Conservation (phyloP, 2,329 filamentous ascomycete genomes). For the Fusarium piperis region DNA sequence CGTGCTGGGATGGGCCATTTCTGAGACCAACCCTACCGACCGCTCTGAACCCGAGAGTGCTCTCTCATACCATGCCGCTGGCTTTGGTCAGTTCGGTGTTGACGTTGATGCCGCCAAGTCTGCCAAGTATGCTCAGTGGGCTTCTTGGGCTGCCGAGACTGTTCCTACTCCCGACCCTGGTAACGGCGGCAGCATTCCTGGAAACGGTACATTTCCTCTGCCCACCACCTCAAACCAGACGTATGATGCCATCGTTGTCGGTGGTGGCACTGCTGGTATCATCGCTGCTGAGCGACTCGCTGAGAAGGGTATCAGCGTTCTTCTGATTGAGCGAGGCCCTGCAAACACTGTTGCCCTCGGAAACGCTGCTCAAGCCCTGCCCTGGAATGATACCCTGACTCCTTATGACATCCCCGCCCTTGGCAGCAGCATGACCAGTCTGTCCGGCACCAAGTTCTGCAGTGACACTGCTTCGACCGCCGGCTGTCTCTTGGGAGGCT, state of each 20-base stretch:
- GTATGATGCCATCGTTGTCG: conserved; percentile 42
- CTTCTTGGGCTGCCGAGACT: conserved; percentile 38
- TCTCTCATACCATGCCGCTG: conserved; percentile 52
- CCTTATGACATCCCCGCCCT: conserved; percentile 39
- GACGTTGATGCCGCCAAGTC: conserved; percentile 47
- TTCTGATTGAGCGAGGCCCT: conserved; percentile 41
- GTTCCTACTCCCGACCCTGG: conserved; percentile 12
- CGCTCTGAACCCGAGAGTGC: conserved; percentile 45
- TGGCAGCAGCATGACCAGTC: conserved; percentile 37
- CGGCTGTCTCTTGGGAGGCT: conserved; percentile 39
- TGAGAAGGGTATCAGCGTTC: conserved; percentile 36
- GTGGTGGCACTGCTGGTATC: conserved; percentile 40
- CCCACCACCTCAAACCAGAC: conserved; percentile 36
- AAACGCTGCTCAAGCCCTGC: conserved; percentile 23
- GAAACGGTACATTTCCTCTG: conserved; percentile 13
- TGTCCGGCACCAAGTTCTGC: conserved; percentile 40
- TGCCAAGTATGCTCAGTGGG: conserved; percentile 41
- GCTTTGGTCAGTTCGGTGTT: conserved; percentile 51
- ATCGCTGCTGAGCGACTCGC: conserved; percentile 41
- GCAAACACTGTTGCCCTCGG: conserved; percentile 41
- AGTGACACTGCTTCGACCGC: conserved; percentile 40
- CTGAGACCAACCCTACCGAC: conserved; percentile 44
- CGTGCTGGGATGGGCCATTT: conserved; percentile 54
- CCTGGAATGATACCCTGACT: conserved; percentile 39
- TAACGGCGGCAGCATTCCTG: not conserved